Evolutionary conservation across 495 filamentous ascomycete species (phyloP), one percentile per base, ranked within the genome.

Genomic region (Thermothielavioides terrestris): DNA sequence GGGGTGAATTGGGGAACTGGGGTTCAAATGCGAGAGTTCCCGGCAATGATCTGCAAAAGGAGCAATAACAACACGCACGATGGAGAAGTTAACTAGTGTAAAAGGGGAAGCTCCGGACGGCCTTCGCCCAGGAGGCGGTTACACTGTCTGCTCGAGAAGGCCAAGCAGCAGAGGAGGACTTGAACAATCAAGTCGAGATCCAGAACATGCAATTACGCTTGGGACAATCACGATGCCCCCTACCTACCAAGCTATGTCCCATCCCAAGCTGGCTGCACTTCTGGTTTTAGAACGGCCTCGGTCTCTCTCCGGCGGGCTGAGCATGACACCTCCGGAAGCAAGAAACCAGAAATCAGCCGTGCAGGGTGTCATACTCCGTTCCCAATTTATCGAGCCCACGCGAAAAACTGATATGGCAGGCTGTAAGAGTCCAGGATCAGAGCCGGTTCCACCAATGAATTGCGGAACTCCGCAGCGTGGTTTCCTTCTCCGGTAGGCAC

Each of bases 161-260:
- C n/a, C 8, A 6, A 23, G 20, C 18, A 46, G n/a, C 14, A 21
- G 20, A 27, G 11, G 3, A 18, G 41, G 14, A 43, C 11, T 3
- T 15, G 22, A 12, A 39, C 3, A 4, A 11, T 17, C 5, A 3
- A 14, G 30, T 8, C 21, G 8, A 14, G 40, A 28, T 49, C 37
- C 20, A 26, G 36, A 36, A 15, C 26, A 23, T 21, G 4, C 32
- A 48, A 40, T 35, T 20, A 39, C n/a, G n/a, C n/a, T 31, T 25
- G n/a, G 20, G 21, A 9, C n/a, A 36, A 36, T 46, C 31, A 36
- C 3, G 18, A 46, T 27, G 31, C 32, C 43, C 26, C 22, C 4
- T 6, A 37, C 37, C 31, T 46, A 34, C 39, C 45, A 28, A 36
- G n/a, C 4, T 6, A 37, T 46, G 43, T 46, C 45, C 39, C 45